phyloP scores from a whole-genome alignment of 2,329 filamentous ascomycete genomes.

The Nothophaeocryptopus gaeumannii region DNA sequence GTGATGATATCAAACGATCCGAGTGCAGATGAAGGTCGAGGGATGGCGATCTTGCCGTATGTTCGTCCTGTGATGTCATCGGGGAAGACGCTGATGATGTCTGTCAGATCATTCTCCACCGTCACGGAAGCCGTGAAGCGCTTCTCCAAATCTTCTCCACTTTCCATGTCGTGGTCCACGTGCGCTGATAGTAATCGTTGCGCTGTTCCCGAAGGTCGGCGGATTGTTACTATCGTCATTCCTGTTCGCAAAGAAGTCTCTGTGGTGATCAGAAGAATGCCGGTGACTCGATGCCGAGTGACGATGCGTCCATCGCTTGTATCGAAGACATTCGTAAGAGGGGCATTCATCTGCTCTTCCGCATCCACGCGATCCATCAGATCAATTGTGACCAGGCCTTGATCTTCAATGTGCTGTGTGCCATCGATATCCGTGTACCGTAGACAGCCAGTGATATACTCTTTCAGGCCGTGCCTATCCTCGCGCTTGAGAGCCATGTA shows the following conservation, averaged over 20 bases:
- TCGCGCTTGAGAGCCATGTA: slow-evolving; percentile 84
- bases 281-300: slow-evolving; percentile 69
- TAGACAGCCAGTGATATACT: slow-evolving; percentile 85
- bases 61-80: slow-evolving; percentile 25
- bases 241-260: slow-evolving; percentile 58
- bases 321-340: slow-evolving; percentile 58
- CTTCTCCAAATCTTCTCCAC: slow-evolving; percentile 10
- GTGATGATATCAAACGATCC: slow-evolving; percentile 51
- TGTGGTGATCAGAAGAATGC: slow-evolving; percentile 70
- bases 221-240: slow-evolving; percentile 33
- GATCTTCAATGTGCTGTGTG: slow-evolving; percentile 77
- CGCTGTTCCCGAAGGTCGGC: slow-evolving; percentile 32
- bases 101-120: slow-evolving; percentile 23
- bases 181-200: slow-evolving; percentile 21
- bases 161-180: slow-evolving; percentile 16
- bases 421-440: slow-evolving; percentile 73
- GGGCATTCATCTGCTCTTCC: slow-evolving; percentile 63
- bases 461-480: slow-evolving; percentile 78
- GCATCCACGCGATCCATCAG: slow-evolving; percentile 51
- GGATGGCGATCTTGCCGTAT: slow-evolving; percentile 52
- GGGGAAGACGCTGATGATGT: slow-evolving; percentile 31
- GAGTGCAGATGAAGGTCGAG: slow-evolving; percentile 28
- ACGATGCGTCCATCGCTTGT: slow-evolving; percentile 63
- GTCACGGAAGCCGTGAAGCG: slow-evolving; percentile 24
- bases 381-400: slow-evolving; percentile 88